These are phyloP conservation scores for Coemansia sp. DNA, from an alignment of 192 early-diverging fungal genomes.

Conservation along the genomic window DNA sequence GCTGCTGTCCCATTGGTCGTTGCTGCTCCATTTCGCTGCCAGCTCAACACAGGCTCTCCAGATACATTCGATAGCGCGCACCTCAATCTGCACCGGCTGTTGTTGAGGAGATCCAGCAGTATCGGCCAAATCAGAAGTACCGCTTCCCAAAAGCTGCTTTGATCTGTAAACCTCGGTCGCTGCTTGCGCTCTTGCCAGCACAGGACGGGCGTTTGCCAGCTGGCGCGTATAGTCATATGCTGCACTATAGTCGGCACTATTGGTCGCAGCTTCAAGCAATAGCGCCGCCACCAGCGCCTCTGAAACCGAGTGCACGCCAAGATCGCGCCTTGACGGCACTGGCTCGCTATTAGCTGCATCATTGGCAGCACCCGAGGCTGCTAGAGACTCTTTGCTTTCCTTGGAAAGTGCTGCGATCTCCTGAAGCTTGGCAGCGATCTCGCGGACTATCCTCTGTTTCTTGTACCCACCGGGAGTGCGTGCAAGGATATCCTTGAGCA, in stretches of 20 bases:
- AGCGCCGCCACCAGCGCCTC: slow-evolving; percentile 27
- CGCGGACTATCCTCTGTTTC: slow-evolving; percentile 23
- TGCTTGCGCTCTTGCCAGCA: slow-evolving; percentile 9
- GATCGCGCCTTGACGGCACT: slow-evolving; percentile 5
- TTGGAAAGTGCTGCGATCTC: not conserved
- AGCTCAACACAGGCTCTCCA: slow-evolving; percentile 20
- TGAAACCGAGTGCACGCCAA: slow-evolving; percentile 13
- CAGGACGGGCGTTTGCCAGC: slow-evolving; percentile 15
- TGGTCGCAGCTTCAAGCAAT: slow-evolving; percentile 23
- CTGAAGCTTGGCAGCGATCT: slow-evolving; percentile 16
- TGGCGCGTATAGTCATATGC: slow-evolving; percentile 27
- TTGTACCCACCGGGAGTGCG: slow-evolving; percentile 22
- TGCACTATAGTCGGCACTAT: slow-evolving; percentile 5
- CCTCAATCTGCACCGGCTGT: slow-evolving; percentile 8
- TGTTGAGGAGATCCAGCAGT: not conserved
- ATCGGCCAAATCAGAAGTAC: not conserved
- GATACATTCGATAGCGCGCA: slow-evolving; percentile 24
- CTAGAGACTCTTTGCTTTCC: not conserved
- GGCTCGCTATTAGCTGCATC: not conserved
- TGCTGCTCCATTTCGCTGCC: not conserved
- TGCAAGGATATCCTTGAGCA: slow-evolving; percentile 18
- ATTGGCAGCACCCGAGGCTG: not conserved
- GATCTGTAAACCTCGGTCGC: slow-evolving; percentile 15
- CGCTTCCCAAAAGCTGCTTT: slow-evolving; percentile 7
- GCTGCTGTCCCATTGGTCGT: not conserved